Base-by-base conservation (phyloP, 1,139 yeast genomes). In the Pichia sp. region DNA sequence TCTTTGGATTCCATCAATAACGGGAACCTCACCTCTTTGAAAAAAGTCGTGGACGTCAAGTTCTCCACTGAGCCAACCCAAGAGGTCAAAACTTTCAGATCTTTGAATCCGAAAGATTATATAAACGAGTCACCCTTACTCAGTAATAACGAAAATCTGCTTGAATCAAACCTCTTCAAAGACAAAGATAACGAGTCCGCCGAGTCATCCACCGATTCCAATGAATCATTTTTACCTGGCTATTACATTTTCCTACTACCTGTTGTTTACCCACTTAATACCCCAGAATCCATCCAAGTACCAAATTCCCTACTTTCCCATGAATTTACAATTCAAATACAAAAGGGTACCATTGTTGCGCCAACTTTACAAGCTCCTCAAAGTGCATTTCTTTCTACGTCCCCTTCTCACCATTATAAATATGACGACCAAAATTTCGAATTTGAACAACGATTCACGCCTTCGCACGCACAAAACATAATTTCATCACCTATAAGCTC, bases 201-300 rank as follows among this genome's bases (percentile, higher is more conserved):
- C n/a, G 19, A 23, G 31, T 26, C 72, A 41, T 75, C 34, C 10
- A 23, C 23, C 15, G 15, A 36, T 10, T 36, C 40, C 40, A 36
- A 43, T 8, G 47, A 51, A 15, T 19, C 46, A 7, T 50, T 75
- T 61, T 80, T 80, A 53, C 82, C 96, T 8, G 97, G 97, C 32
- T 81, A 86, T 64, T 90, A 90, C 65, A 84, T 90, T 1, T 90
- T 87, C 67, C 70, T 88, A 47, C 72, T 90, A 46, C 95, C 96
- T 0, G 72, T 87, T 2, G 72, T 85, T 2, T 77, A 88, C 53
- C 90, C 93, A 1, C 79, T 85, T 46, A 79, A 77, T 58, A 79
- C 87, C 5, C 93, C 96, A 0, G 93, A 90, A 53, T 72, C 93
- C 0, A 76, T 87, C 6, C 69, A 72, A 41, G 80, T 87, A 3